Base-by-base conservation (phyloP, 1,284 basidiomycete species). In the Microstroma glucosiphilum region DNA sequence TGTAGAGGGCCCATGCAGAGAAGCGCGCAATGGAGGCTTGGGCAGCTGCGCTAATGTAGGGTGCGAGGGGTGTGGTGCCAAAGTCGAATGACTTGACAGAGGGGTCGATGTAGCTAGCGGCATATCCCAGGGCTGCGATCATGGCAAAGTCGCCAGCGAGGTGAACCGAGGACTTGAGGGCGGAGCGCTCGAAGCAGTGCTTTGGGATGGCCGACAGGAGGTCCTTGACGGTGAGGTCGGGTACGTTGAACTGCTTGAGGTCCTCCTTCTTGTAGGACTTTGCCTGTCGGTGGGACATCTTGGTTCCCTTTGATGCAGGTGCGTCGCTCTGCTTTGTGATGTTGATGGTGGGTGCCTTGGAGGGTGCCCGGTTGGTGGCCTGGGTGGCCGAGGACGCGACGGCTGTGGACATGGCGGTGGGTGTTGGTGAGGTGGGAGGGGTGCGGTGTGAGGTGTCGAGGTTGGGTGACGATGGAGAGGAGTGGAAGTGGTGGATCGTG, bases 131-230 rank as follows among this genome's bases (percentile, higher is more conserved):
- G 62, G 81, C 82, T 13, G 82, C 84, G 75, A 96, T 85, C 69
- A 90, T 84, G 65, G 85, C 75, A 64, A 87, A 80, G 79, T 97
- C 93, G 84, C 86, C 88, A 57, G 88, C 79, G 62, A 96, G 83
- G 80, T 96, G 96, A 64, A 85, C 72, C n/a, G 86, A 87, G 25
- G 92, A 94, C 77, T 84, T 84, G 77, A 94, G 71, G 1, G 91
- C 88, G 0, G 91, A 94, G 68, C 96, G 89, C 83, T 96, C 85
- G 82, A 88, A 92, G 83, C 94, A 97, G 82, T 94, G 92, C 6
- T 89, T 79, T 12, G 92, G 93, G 78, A 97, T 96, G 30, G 86
- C 86, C 60, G 86, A 86, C 59, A 96, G 84, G 64, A 96, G 81
- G 76, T 93, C 89, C 82, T 92, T 92, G 79, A 93, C 84, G 21